Conservation (phyloP, 192 early-diverging fungal species). For the Backusella morwellensis region DNA sequence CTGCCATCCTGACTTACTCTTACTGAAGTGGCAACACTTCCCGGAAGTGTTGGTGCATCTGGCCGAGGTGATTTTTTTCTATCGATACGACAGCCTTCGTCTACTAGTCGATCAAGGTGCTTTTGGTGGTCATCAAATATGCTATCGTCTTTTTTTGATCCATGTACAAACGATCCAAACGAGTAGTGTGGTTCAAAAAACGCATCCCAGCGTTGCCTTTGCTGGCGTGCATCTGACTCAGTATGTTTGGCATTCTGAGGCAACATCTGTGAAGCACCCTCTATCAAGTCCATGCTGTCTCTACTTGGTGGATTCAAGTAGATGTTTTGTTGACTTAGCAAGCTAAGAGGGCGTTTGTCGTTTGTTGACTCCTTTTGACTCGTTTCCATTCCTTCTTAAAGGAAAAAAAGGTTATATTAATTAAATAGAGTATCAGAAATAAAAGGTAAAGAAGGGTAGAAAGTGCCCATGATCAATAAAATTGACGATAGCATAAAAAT, state of each 20-base stretch:
- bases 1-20: background rate
- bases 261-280: background rate
- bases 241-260: background rate
- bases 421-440: background rate
- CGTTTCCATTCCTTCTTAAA: background rate
- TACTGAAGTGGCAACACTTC: background rate
- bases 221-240: background rate
- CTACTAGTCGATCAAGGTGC: background rate
- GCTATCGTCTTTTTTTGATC: background rate
- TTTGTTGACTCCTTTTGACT: background rate
- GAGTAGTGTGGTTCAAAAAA: constrained; percentile 13
- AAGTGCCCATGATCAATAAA: background rate
- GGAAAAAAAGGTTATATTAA: background rate
- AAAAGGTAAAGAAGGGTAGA: background rate
- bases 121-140: background rate
- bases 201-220: constrained; percentile 11
- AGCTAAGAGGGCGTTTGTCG: background rate
- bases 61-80: background rate
- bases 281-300: constrained; percentile 13
- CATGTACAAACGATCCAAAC: constrained; percentile 6
- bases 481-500: background rate
- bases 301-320: background rate
- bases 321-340: background rate
- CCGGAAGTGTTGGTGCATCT: background rate
- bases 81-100: background rate